phyloP scores from a whole-genome alignment of 2,329 filamentous ascomycete genomes.

The Pseudogymnoascus pannorum region DNA sequence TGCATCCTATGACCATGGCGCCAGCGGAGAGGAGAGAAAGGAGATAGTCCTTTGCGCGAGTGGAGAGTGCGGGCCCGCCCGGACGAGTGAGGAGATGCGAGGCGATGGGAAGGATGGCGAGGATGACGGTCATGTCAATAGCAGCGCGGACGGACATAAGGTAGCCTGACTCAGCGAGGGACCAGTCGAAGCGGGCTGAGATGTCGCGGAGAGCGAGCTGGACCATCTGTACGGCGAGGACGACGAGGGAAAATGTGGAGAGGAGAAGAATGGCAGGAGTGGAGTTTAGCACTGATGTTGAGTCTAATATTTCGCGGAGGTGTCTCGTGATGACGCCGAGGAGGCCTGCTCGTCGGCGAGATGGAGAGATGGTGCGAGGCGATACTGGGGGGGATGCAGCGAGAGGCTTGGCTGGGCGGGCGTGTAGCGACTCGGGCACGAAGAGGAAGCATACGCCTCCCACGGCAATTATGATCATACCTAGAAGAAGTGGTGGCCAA shows the following conservation, averaged over 20 bases:
- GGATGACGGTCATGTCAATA: conserved; percentile 22
- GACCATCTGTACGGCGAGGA: conserved; percentile 16
- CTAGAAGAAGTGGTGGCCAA: conserved; percentile 22
- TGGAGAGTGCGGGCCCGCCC: conserved; percentile 11
- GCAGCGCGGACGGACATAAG: conserved; percentile 24
- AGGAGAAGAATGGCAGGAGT: conserved; percentile 27
- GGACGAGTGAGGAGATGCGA: conserved; percentile 18
- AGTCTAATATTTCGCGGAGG: conserved; percentile 16
- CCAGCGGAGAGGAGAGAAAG: conserved; percentile 21
- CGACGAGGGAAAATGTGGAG: conserved; percentile 18
- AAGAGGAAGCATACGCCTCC: conserved; percentile 21
- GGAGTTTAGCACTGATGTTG: conserved; percentile 22
- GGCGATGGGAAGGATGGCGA: conserved; percentile 20
- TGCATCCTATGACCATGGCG: conserved; percentile 15
- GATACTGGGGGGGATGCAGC: background rate
- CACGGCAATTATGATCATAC: conserved; percentile 13
- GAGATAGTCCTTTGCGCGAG: conserved; percentile 22
- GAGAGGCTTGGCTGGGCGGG: conserved; percentile 13
- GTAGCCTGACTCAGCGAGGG: conserved; percentile 19
- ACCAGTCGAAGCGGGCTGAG: conserved; percentile 22
- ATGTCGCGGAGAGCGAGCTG: conserved; percentile 24
- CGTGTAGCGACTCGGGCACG: conserved; percentile 28
- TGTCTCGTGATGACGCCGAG: conserved; percentile 12
- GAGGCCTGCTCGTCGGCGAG: background rate
- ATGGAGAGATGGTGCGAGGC: background rate